phyloP scores from a whole-genome alignment of 2,329 filamentous ascomycete species.

The Cadophora sp. region DNA sequence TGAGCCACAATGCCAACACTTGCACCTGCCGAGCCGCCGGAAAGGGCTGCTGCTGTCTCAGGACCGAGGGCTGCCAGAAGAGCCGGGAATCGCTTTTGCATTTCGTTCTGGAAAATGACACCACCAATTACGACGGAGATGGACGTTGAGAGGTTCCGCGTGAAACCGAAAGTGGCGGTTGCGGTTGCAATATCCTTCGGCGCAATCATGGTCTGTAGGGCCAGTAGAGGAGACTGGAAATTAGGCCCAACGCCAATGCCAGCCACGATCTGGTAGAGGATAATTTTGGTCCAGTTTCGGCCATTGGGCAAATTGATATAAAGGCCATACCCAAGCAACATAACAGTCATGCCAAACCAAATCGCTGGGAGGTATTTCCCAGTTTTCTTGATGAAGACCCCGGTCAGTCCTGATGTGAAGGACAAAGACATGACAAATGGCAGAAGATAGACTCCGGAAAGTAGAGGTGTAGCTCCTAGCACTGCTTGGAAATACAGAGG shows the following conservation, averaged over 20 bases:
- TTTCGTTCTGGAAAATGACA: conserved; percentile 58
- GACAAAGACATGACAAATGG: conserved; percentile 74
- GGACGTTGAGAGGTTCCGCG: conserved; percentile 56
- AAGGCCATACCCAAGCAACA: conserved; percentile 69
- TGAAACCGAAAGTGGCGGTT: conserved; percentile 69
- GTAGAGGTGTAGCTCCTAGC: conserved; percentile 57
- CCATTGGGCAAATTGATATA: conserved; percentile 66
- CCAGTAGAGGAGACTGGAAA: conserved; percentile 73
- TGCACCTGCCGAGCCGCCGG: conserved; percentile 39
- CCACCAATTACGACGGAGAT: conserved; percentile 57
- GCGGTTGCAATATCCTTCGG: conserved; percentile 71
- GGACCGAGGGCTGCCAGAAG: conserved; percentile 37
- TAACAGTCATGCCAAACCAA: conserved; percentile 61
- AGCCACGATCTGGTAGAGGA: conserved; percentile 67
- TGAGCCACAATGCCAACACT: conserved; percentile 37
- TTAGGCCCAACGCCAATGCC: conserved; percentile 72
- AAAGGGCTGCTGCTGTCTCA: conserved; percentile 33
- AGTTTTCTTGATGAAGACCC: conserved; percentile 65
- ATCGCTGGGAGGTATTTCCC: conserved; percentile 70
- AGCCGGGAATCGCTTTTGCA: conserved; percentile 38
- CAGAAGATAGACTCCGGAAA: conserved; percentile 79
- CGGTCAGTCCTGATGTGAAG: conserved; percentile 62
- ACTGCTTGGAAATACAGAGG: conserved; percentile 77
- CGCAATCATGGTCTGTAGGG: conserved; percentile 67
- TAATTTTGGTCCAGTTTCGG: conserved; percentile 60